Base-by-base conservation (phyloP, 495 filamentous ascomycete species). In the Immersiella caudata region DNA sequence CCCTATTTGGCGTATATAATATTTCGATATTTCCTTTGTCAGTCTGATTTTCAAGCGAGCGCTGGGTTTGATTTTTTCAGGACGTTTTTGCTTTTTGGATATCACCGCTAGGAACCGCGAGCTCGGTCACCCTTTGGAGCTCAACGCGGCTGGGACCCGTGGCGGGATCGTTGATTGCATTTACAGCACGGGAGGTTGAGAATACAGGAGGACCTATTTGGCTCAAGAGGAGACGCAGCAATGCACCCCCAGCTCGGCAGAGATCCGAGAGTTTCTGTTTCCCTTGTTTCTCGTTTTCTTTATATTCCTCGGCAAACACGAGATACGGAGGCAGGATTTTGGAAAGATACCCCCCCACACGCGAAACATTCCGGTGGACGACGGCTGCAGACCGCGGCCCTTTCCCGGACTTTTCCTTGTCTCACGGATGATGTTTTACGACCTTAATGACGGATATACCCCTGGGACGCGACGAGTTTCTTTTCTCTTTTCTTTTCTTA, bases 141-240 rank as follows among this genome's bases (percentile, higher is more conserved):
- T 78, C 77, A 77, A 77, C 73, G 80, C 79, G 80, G 76, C 80
- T 78, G 79, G 79, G 72, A 79, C 79, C 74, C 73, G 73, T 79
- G 78, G 79, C 76, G 76, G 79, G 75, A 67, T 70, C 18, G 64
- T 76, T 76, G 79, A 74, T 80, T 79, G 81, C 81, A 83, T 83
- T 82, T 83, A 77, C 78, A 76, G 76, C 73, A 76, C 68, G 75
- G 74, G 74, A 65, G 73, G 71, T 74, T 67, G 27, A 35, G 59
- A 62, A 79, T 81, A 80, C 76, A 75, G 79, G 78, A 71, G 72
- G 73, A 65, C 72, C 75, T 74, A 71, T 60, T 70, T 71, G 71
- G 22, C n/a, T 27, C 72, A 79, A 77, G 75, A 82, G 73, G 77
- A 81, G 69, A 81, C 74, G 81, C 81, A 83, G 81, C 81, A 81